Conservation (phyloP, 2,329 filamentous ascomycete species). For the Didymella sp. region DNA sequence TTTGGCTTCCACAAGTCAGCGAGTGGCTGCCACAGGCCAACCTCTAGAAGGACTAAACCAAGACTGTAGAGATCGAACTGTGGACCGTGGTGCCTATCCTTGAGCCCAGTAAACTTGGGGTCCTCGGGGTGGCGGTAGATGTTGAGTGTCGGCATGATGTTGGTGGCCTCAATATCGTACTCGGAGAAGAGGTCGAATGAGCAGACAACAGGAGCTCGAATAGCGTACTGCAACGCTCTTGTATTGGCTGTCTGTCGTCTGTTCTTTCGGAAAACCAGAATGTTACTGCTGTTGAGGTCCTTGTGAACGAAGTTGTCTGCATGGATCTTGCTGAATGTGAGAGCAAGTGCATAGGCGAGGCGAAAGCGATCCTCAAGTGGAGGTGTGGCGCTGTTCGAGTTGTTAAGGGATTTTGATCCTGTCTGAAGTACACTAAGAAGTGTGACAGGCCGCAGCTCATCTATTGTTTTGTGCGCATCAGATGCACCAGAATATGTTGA, state of each 20-base stretch:
- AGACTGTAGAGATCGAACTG: conserved; percentile 74
- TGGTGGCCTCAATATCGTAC: conserved; percentile 55
- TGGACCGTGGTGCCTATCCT: conserved; percentile 36
- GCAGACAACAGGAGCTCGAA: conserved; percentile 72
- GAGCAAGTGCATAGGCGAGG: conserved; percentile 74
- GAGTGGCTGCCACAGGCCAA: conserved; percentile 77
- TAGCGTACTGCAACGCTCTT: conserved; percentile 57
- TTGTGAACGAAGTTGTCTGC: conserved; percentile 73
- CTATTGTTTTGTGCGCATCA: conserved; percentile 60
- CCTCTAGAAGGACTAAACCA: conserved; percentile 74
- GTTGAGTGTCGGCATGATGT: conserved; percentile 55
- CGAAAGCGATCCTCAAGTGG: conserved; percentile 78
- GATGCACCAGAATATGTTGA: conserved; percentile 53
- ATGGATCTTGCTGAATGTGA: conserved; percentile 77
- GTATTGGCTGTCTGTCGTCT: conserved; percentile 56
- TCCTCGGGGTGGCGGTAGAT: conserved; percentile 73
- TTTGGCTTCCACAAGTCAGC: conserved; percentile 65
- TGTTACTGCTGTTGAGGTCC: conserved; percentile 70
- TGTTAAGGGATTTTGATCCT: conserved; percentile 53
- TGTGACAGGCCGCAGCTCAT: conserved; percentile 52
- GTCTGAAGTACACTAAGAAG: conserved; percentile 58
- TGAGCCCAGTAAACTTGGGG: conserved; percentile 46
- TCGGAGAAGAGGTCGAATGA: conserved; percentile 77
- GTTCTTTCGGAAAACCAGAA: conserved; percentile 66
- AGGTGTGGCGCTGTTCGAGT: conserved; percentile 50